Evolutionary conservation across 805 yeast species (phyloP), one percentile per base, ranked within the genome.

Genomic region (Vanderwaltozyma polyspora): DNA sequence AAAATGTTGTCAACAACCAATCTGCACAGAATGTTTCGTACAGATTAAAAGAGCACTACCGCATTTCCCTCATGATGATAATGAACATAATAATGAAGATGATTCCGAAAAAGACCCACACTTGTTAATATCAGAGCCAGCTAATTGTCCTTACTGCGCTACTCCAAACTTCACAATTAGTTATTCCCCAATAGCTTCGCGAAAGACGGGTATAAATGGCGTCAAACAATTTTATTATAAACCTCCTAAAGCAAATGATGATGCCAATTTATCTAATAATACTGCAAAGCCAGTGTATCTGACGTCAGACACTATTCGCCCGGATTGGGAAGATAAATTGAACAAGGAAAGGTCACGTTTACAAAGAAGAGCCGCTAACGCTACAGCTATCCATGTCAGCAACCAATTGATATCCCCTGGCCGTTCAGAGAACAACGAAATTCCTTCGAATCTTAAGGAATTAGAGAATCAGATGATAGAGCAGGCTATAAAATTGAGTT

Each of bases 21-120:
- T 89, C 15, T 91, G 98, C 60, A 72, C 95, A 2, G 97, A 89
- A 59, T 89, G 98, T 54, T 91, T 89, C 69, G 96, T 89, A 9
- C 96, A 89, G 57, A 86, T 89, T 54, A 85, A 83, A 56, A 70
- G 51, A 35, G 46, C 48, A 0, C 94, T 84, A 9, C 97, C 98
- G 0, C 97, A 89, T 59, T 84, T 86, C 23, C 95, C 95, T 2
- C 93, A 85, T 51, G 89, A 79, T 43, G 37, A 46, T 10, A 44
- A 44, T 29, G 35, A 19, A 3, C 6, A 7, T 13, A 22, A 9
- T 5, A 23, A 18, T 14, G 28, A 42, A 13, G 45, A 46, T 32
- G 60, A 58, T 23, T 56, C 52, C 19, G 46, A 50, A 10, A 52
- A 55, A 29, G 66, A 62, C 49, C 79, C 83, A 8, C 77, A 78